Evolutionary conservation across 2,329 filamentous ascomycete species (phyloP), one percentile per base, ranked within the genome.

Genomic region (Elsinoe batatas): DNA sequence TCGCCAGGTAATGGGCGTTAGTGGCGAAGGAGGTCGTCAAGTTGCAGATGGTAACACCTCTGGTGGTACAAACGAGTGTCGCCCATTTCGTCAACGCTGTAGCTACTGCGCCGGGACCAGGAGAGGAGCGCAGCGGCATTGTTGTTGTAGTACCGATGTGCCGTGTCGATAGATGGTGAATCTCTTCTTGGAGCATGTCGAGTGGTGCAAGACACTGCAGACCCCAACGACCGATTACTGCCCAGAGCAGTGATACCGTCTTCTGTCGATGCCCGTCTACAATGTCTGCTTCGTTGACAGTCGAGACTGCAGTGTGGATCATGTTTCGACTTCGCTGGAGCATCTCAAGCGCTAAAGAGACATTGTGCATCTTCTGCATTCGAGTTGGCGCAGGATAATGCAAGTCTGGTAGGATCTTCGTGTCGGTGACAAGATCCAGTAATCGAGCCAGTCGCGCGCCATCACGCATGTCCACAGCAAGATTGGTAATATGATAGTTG

Each of bases 251-350:
- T 4, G 74, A 76, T 43, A 85, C 71, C 0, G 81, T 84, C 66
- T 80, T 83, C 62, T 85, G 81, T 7, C 82, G 76, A 61, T 83
- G 80, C 2, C 82, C 82, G 60, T 84, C 76, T 5, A 85, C 79
- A 46, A 85, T 77, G 55, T 84, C 79, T 37, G 79, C 76, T 0
- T 81, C 74, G 12, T 68, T 72, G 35, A 82, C 68, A 33, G 72
- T 69, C 18, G 68, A 65, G 5, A 73, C 64, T 11, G 76, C 65
- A 30, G 69, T 70, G 11, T 65, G 62, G 3, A 65, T 69, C 11
- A 75, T 67, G 1, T 73, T 72, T 10, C 65, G 66, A 6, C 76
- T 68, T 10, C 68, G 68, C n/a, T 67, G 64, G 11, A 84, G 67
- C 1, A 79, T 78, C 49, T 72, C 71, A 2, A 85, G 66, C 0